Conservation (phyloP, 208 protist species). For the Crithidia bombi region DNA sequence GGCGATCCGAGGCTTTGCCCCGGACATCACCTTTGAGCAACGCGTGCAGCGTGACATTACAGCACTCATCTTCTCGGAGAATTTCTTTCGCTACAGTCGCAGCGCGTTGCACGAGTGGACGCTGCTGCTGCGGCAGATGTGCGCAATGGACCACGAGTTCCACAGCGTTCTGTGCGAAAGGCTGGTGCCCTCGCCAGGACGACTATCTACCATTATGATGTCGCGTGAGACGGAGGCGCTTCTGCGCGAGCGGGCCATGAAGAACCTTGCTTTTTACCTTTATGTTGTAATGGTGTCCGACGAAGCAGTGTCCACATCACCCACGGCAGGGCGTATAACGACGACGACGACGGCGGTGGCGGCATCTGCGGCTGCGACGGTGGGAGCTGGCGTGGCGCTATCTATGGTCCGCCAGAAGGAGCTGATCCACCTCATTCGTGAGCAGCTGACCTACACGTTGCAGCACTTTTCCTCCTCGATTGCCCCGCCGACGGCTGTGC, state of each 20-base stretch:
- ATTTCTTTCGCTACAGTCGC: conserved; percentile 55
- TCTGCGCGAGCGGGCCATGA: conserved; percentile 39
- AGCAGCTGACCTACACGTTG: conserved; percentile 42
- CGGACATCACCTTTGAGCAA: conserved; percentile 31
- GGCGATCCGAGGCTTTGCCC: conserved; percentile 22
- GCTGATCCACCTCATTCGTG: conserved; percentile 48
- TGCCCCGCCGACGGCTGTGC: conserved; percentile 9
- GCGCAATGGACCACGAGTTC: conserved; percentile 11
- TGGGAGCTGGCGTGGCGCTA: background rate
- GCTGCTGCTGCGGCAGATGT: conserved; percentile 34
- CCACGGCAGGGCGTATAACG: conserved; percentile 16
- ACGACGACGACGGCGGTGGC: background rate
- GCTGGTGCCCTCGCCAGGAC: conserved; percentile 26
- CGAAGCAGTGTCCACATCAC: background rate
- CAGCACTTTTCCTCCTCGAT: conserved; percentile 34
- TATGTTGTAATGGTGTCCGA: conserved; percentile 22
- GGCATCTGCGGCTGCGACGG: background rate
- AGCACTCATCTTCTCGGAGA: conserved; percentile 42
- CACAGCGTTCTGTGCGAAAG: conserved; percentile 28
- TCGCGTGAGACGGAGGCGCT: conserved; percentile 49
- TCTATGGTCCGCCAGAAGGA: conserved; percentile 31
- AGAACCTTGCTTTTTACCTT: conserved; percentile 47
- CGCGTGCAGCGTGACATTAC: conserved; percentile 50
- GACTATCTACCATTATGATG: conserved; percentile 41
- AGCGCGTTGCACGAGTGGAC: conserved; percentile 47